Percentiles rank a stretch among this genome's conserved stretches.
Evolutionary conservation across 169 alveolate genomes (phyloP).

Genomic region (Plasmodium inui): DNA sequence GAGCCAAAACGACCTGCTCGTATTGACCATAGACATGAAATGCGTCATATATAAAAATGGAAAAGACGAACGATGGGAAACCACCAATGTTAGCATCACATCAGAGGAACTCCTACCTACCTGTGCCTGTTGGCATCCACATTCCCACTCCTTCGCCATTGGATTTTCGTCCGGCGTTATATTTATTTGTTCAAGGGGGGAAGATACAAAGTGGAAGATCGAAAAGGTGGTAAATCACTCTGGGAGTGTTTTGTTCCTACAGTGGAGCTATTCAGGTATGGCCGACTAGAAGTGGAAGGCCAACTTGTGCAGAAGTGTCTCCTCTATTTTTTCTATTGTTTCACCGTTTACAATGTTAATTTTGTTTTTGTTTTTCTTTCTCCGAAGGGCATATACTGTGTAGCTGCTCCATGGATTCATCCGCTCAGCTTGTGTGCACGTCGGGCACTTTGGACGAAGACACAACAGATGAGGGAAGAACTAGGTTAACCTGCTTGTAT

Average conservation of each 20-base stretch:
- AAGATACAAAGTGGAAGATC: conserved; percentile 35
- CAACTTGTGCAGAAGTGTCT: not conserved
- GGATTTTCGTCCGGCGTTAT: conserved; percentile 62
- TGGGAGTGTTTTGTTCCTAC: conserved; percentile 45
- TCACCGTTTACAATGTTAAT: not conserved
- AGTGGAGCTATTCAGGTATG: conserved; percentile 63
- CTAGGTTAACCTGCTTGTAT: not conserved
- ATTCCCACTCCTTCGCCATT: conserved; percentile 51
- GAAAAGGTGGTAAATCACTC: conserved; percentile 38
- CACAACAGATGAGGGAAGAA: not conserved
- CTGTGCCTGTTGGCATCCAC: conserved; percentile 70
- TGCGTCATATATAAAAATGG: conserved; percentile 48
- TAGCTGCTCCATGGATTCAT: conserved; percentile 47
- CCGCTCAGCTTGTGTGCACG: conserved; percentile 30
- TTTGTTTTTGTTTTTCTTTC: not conserved
- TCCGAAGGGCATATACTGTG: conserved; percentile 46
- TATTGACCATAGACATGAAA: conserved; percentile 64
- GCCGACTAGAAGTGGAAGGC: not conserved
- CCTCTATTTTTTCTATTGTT: not conserved
- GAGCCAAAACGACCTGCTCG: conserved; percentile 42
- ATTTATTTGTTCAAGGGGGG: conserved; percentile 63
- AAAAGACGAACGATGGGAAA: conserved; percentile 26
- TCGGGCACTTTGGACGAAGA: conserved; percentile 18
- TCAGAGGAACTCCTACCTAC: conserved; percentile 53
- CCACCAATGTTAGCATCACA: conserved; percentile 44